Evolutionary conservation across 129 eudicot species (phyloP).

Genomic region (Heracleum sosnowskyi): DNA sequence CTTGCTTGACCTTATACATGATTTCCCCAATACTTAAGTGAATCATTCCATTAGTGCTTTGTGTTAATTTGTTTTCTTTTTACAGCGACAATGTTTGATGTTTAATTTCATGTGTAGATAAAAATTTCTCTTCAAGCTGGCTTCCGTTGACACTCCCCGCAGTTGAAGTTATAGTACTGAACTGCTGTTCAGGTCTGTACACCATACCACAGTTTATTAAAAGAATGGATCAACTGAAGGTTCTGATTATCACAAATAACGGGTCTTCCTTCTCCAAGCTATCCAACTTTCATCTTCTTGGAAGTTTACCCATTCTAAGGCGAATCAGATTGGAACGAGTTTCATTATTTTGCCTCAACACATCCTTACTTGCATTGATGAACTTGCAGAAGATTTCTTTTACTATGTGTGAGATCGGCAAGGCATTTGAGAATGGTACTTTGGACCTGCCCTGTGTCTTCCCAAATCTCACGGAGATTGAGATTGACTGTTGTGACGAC

Average conservation of each 20-base stretch:
- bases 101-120: slow-evolving; percentile 23
- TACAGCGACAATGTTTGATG: not conserved
- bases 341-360: slow-evolving; percentile 23
- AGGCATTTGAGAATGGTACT: slow-evolving; percentile 26
- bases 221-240: slow-evolving; percentile 28
- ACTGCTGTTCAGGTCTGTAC: slow-evolving; percentile 23
- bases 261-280: slow-evolving; percentile 18
- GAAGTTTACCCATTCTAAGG: slow-evolving; percentile 17
- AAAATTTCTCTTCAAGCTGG: slow-evolving; percentile 35
- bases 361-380: slow-evolving; percentile 15
- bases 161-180: slow-evolving; percentile 35
- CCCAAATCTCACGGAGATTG: slow-evolving; percentile 29
- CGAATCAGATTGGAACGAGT: slow-evolving; percentile 40
- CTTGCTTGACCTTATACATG: too few species aligned
- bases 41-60: not conserved
- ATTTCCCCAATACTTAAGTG: not conserved
- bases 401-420: slow-evolving; percentile 36
- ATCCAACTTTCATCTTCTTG: not conserved
- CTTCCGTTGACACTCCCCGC: slow-evolving; percentile 29
- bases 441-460: slow-evolving; percentile 15
- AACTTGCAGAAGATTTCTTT: slow-evolving; percentile 40
- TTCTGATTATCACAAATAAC: slow-evolving; percentile 31
- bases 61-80: not conserved
- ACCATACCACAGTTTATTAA: slow-evolving; percentile 29
- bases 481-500: slow-evolving; percentile 38